A percentile compares a stretch with the other conserved stretches of the same genome.
phyloP scores from a whole-genome alignment of 352 stramenopile genomes.

The Phytophthora hybrid region DNA sequence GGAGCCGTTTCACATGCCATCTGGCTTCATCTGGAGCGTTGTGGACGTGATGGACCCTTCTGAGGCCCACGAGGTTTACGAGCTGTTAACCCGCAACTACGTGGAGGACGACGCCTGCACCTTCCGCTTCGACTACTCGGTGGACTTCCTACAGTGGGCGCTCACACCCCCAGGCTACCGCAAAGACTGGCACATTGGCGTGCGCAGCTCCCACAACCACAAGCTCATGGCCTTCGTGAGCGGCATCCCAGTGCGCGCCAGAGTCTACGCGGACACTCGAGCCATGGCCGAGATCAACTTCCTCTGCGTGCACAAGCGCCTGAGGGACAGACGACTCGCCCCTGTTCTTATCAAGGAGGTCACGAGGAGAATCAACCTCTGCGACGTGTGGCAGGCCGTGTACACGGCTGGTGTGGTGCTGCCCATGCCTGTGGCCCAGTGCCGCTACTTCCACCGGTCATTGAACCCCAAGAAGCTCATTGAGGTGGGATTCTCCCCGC shows the following conservation, averaged over 20 bases:
- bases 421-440: conserved; percentile 94
- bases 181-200: conserved; percentile 96
- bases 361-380: conserved; percentile 97
- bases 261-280: conserved; percentile 65
- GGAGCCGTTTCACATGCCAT: conserved; percentile 96
- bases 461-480: conserved; percentile 99
- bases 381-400: conserved; percentile 94
- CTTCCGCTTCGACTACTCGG: conserved; percentile 95
- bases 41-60: conserved; percentile 89
- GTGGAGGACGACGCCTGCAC: conserved; percentile 99
- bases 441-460: conserved; percentile 97
- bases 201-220: conserved; percentile 90
- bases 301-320: conserved; percentile 99
- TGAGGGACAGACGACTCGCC: conserved; percentile 95
- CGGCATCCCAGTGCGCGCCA: conserved; percentile 91
- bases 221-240: conserved; percentile 99
- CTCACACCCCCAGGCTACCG: conserved; percentile 94
- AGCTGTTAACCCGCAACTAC: conserved; percentile 98
- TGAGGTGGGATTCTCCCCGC: conserved; percentile 96
- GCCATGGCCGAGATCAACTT: conserved; percentile 98
- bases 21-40: conserved; percentile 94
- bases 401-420: conserved; percentile 99
- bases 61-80: conserved; percentile 94
- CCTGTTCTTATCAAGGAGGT: conserved; percentile 99
- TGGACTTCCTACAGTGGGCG: conserved; percentile 90